Conservation (phyloP, 305 asterid genomes). For the Fraxinus greggii region DNA sequence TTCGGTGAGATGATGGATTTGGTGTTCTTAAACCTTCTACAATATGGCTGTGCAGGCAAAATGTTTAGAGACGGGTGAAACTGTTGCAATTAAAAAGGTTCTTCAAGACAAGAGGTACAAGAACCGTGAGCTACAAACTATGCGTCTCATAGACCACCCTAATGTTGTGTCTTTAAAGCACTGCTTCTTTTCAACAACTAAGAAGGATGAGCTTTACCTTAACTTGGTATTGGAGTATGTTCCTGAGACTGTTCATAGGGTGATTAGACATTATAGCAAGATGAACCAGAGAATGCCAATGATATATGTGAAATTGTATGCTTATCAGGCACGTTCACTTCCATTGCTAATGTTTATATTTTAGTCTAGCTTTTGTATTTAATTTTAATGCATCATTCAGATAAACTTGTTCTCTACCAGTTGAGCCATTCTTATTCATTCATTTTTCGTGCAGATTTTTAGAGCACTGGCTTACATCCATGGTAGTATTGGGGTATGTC, state of each 20-base stretch:
- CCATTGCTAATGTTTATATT: constrained; percentile 4
- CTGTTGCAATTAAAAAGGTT: constrained; percentile 85
- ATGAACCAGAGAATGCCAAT: constrained; percentile 81
- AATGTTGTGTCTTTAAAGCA: constrained; percentile 66
- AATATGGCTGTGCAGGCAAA: constrained; percentile 55
- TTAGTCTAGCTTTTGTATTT: not conserved
- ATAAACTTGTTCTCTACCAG: not conserved
- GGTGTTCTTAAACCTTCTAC: not conserved
- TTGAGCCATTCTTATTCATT: not conserved
- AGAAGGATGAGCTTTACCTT: constrained; percentile 72
- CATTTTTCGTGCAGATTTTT: constrained; percentile 47
- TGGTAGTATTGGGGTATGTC: constrained; percentile 78
- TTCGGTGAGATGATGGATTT: not conserved
- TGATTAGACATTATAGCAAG: constrained; percentile 72
- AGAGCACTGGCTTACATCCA: constrained; percentile 76
- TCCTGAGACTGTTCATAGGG: constrained; percentile 82
- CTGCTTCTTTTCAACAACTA: constrained; percentile 77
- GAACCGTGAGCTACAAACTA: constrained; percentile 80
- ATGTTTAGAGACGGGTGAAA: constrained; percentile 80
- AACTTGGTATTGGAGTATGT: constrained; percentile 83
- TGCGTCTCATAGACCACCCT: constrained; percentile 83
- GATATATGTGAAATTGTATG: constrained; percentile 71
- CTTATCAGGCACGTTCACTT: constrained; percentile 52
- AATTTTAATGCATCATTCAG: not conserved
- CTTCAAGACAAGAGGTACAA: constrained; percentile 87